Base-by-base conservation (phyloP, 352 stramenopile genomes). In the Phytophthora hibernalis region DNA sequence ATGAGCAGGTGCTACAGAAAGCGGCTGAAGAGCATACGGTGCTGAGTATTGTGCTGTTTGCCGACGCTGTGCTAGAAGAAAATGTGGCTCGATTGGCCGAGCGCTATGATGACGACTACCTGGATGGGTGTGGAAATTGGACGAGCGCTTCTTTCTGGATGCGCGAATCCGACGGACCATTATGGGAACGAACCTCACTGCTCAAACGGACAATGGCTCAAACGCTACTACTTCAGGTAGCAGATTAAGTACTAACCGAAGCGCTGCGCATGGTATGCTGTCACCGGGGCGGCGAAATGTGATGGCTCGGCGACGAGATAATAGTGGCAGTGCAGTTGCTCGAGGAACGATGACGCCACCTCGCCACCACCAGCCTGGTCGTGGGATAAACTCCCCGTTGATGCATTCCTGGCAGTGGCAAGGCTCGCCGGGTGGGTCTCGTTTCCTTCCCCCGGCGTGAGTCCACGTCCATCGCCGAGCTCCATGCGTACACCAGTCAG, bases 351-450 rank as follows among this genome's bases (percentile, higher is more conserved):
- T 79, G 61, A 85, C 77, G 15, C 79, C 59, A 21, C 74, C 74
- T 21, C 74, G 74, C 15, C 74, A 82, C 55, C 59, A 65, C 10
- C 69, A 78, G 22, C 56, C 54, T 31, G 49, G 50, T 54, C 57
- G 52, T 51, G 62, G 61, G 51, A 40, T 65, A 16, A 67, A 72
- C 16, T 79, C 74, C 2, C 70, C 70, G 0, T 57, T 79, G 40
- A 63, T 68, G 49, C 66, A 74, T 57, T 82, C 86, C 0, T 93
- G 84, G 82, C 86, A 93, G 47, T 93, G 76, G 76, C 76, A 93
- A 50, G 85, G 77, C 2, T 80, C 84, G n/a, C 79, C 85, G 1
- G 28, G 56, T 28, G 54, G 61, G 18, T 15, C 49, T 15, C 62
- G 51, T 15, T 61, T 71, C 26, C 35, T 69, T 26, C 13, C 56